A percentile compares a stretch with the other conserved stretches of the same genome.
Conservation (phyloP, 441 rosid genomes). For the Bruguiera hainesii region DNA sequence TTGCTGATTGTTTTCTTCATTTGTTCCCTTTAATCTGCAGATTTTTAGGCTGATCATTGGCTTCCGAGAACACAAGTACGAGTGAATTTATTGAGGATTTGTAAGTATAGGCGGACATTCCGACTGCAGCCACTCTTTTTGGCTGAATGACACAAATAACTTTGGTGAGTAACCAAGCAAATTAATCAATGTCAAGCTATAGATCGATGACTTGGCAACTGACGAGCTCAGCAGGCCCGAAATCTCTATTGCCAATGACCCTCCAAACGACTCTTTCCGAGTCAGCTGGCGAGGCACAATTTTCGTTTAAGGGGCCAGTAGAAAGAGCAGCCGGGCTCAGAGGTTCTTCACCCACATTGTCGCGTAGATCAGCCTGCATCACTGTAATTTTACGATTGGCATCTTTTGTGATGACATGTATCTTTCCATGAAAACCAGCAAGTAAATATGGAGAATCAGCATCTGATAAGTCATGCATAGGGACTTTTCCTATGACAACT, state of each 20-base stretch:
- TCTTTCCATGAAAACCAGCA: conserved; percentile 74
- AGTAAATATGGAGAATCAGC: conserved; percentile 82
- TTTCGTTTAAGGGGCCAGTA: conserved; percentile 20
- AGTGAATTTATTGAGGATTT: too few relatives aligned
- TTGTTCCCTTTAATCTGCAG: too few relatives aligned
- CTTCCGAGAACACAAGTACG: too few relatives aligned
- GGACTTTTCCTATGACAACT: conserved; percentile 65
- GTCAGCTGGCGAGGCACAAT: conserved; percentile 30
- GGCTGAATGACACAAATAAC: background rate
- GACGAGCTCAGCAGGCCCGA: conserved; percentile 75
- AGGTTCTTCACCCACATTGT: conserved; percentile 27
- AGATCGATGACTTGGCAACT: conserved; percentile 77
- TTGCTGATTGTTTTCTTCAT: too few relatives aligned
- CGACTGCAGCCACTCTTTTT: too few relatives aligned
- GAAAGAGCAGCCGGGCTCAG: conserved; percentile 25
- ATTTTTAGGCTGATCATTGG: too few relatives aligned
- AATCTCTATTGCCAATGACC: conserved; percentile 47
- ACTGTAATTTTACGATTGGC: conserved; percentile 41
- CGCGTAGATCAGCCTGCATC: conserved; percentile 53
- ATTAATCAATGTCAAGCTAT: conserved; percentile 19
- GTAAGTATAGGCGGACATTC: too few relatives aligned
- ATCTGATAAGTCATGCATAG: conserved; percentile 49
- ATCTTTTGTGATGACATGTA: conserved; percentile 80
- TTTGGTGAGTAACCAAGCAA: background rate
- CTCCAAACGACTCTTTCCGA: conserved; percentile 59